Base-by-base conservation (phyloP, 768 basidiomycete genomes). In the Suillus subalutaceus region DNA sequence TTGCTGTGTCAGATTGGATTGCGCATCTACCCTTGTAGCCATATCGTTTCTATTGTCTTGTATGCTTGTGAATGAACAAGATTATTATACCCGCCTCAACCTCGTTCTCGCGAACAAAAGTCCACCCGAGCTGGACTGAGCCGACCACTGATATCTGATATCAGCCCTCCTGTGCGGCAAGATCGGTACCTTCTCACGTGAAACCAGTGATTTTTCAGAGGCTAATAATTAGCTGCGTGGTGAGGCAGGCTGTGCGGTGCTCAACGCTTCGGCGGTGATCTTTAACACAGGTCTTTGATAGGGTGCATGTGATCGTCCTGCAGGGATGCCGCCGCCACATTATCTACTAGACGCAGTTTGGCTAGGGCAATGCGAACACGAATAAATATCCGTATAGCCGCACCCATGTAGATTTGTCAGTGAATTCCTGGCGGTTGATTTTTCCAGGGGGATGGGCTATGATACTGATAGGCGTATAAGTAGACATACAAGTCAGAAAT, bases 1-100 rank as follows among this genome's bases (percentile, higher is more conserved):
- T 16, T 41, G 40, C 26, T 26, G 58, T 59, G 58, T 59, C 40
- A 5, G 58, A 40, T 53, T 18, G 30, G 30, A 32, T 53, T 18
- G 30, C 15, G 20, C 2, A 23, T 13, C 58, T 40, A 59, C 26
- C 26, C 18, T 7, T 59, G 58, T 59, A 59, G 40, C 58, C 58
- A 41, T 59, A 59, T 59, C 16, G 16, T 59, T 20, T 44, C 46
- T 32, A 13, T 35, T 9, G 10, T 61, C 38, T 35, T 63, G 30
- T 32, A 40, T 41, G 44, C 41, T 48, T 43, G 57, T 41, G 41
- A 23, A 61, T 10, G 52, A 57, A 32, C 38, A 57, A 59, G 38
- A 61, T 40, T 60, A 38, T 58, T 41, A 57, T 63, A 58, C 48
- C 38, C 53, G 3, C 5, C 6, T 30, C n/a, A 60, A 9, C 32